phyloP scores from a whole-genome alignment of 2,329 filamentous ascomycete genomes.

The Fusarium transvaalense region DNA sequence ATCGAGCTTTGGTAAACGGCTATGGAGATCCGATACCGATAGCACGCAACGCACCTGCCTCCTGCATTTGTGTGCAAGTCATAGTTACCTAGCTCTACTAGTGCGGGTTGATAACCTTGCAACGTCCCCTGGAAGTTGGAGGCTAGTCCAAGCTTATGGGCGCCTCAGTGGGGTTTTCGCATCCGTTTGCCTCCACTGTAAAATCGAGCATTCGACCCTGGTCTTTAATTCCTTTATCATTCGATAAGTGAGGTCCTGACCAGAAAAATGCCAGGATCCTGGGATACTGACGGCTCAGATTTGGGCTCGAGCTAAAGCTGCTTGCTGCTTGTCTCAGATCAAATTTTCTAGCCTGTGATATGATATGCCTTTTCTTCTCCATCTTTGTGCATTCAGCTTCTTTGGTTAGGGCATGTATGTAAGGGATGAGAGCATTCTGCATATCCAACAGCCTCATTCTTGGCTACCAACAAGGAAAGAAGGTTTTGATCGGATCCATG shows the following conservation, averaged over 20 bases:
- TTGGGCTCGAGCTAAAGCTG: constrained; percentile 37
- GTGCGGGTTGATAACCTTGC: constrained; percentile 18
- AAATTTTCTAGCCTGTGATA: constrained; percentile 17
- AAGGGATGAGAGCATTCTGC: constrained; percentile 9
- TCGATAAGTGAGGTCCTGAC: constrained; percentile 36
- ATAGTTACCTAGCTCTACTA: constrained; percentile 31
- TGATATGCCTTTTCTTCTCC: constrained; percentile 6
- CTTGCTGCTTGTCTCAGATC: constrained; percentile 25
- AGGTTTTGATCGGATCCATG: constrained; percentile 19
- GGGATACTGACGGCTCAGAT: constrained; percentile 34
- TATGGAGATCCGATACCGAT: constrained; percentile 32
- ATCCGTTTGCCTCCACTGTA: constrained; percentile 23
- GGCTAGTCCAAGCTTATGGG: constrained; percentile 30
- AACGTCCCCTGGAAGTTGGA: constrained; percentile 27
- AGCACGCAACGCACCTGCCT: constrained; percentile 32
- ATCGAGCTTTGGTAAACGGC: constrained; percentile 21
- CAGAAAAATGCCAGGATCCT: constrained; percentile 13
- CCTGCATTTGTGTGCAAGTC: constrained; percentile 37
- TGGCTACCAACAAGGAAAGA: constrained; percentile 17
- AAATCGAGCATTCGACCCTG: constrained; percentile 19
- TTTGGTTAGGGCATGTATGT: constrained; percentile 7
- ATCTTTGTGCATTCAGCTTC: constrained; percentile 20
- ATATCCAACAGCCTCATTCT: constrained; percentile 5
- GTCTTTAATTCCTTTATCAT: constrained; percentile 30
- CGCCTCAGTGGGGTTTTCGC: constrained; percentile 21